Evolutionary conservation across 352 stramenopile genomes (phyloP).

Genomic region (Thraustochytrium aureum): DNA sequence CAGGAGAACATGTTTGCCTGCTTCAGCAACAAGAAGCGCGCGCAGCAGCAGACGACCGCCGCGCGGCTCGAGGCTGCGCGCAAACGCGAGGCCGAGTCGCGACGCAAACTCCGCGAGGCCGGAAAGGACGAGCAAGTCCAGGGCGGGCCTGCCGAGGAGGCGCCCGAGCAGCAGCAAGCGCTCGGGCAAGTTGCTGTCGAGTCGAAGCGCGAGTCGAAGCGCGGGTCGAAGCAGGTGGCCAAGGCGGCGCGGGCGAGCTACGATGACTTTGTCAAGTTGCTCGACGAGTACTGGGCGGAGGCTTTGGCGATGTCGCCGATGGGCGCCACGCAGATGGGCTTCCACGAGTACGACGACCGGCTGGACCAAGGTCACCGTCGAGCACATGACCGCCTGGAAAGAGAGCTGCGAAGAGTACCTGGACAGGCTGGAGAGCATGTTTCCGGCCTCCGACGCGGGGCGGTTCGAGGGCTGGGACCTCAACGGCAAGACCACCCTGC

Average conservation of each 20-base stretch:
- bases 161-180: too few species aligned
- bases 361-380: not conserved
- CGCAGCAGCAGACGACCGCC: too few species aligned
- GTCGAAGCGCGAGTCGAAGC: not conserved
- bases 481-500: not conserved
- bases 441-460: not conserved
- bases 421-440: not conserved
- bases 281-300: not conserved
- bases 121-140: too few species aligned
- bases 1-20: too few species aligned
- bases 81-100: too few species aligned
- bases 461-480: not conserved
- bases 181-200: too few species aligned
- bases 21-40: too few species aligned
- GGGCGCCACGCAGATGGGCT: not conserved
- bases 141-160: too few species aligned
- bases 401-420: not conserved
- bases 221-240: not conserved
- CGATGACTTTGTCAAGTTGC: not conserved
- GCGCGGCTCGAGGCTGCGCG: too few species aligned
- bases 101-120: too few species aligned
- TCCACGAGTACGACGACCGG: not conserved
- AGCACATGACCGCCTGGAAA: not conserved
- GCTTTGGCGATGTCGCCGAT: not conserved
- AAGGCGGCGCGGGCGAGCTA: not conserved